phyloP scores from a whole-genome alignment of 164 flowering plant species.

The Vitis riparia region DNA sequence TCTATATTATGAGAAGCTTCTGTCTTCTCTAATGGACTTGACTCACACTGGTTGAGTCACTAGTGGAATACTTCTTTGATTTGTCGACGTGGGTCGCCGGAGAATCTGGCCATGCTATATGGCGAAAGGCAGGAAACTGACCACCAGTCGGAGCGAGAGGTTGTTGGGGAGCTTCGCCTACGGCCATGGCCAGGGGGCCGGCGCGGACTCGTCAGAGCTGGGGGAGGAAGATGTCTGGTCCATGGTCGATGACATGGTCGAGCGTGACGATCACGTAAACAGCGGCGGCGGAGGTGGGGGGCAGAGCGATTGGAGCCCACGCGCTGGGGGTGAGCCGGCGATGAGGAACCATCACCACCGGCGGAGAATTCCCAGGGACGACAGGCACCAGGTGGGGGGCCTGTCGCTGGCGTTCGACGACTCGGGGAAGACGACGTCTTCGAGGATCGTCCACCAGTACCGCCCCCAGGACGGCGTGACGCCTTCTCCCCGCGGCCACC shows the following conservation, averaged over 20 bases:
- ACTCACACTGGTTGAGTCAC: no score
- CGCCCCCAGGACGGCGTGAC: conserved; percentile 32
- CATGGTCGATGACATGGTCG: conserved; percentile 28
- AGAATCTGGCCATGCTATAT: conserved; percentile 21
- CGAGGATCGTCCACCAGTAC: conserved; percentile 62
- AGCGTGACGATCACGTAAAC: background rate
- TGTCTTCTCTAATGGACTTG: no score
- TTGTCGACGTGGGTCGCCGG: conserved; percentile 8
- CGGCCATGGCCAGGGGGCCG: conserved; percentile 14
- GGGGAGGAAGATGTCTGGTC: conserved; percentile 69
- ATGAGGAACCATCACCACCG: conserved; percentile 1
- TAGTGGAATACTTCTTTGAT: background rate
- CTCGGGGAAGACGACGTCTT: conserved; percentile 23
- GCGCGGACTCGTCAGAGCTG: conserved; percentile 34
- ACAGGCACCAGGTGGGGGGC: conserved; percentile 54
- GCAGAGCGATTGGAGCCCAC: no score
- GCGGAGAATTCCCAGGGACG: conserved; percentile 3
- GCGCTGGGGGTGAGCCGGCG: background rate
- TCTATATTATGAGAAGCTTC: no score
- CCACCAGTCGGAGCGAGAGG: conserved; percentile 54
- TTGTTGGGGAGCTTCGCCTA: conserved; percentile 36
- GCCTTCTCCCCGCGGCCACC: conserved; percentile 30
- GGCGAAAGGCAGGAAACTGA: conserved; percentile 60
- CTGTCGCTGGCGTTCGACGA: conserved; percentile 75
- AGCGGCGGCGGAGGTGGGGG: no score